Evolutionary conservation across 179 eudicot species (phyloP), one percentile per base, ranked within the genome.

Genomic region (Vitellaria paradoxa): DNA sequence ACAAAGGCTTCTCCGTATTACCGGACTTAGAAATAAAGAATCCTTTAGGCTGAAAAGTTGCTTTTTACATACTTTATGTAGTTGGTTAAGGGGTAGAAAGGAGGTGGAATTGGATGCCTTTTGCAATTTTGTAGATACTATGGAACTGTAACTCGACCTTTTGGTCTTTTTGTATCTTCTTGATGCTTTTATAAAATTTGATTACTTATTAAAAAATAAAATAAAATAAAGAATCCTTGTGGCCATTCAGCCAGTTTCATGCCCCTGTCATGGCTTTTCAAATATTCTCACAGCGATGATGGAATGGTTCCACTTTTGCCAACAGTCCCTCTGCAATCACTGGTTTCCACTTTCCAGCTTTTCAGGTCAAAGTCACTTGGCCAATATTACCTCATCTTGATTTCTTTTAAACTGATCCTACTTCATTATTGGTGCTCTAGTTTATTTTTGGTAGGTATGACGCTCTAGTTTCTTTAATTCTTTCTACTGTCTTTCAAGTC

Each of bases 271-370:
- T 50, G 42, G 26, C 62, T n/a, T 71, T 15, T 9, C 14, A 24
- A 71, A 30, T 30, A 53, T 26, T 71, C 74, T 53, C 24, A 23
- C 21, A 24, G 61, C 18, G 21, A 70, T 53, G 37, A 12, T 50
- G 61, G 12, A 17, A 18, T 53, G 68, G 18, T 59, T 59, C 21
- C 23, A 59, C 62, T 59, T 18, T 17, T 5, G 8, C 21, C 62
- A 59, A 18, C 62, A 20, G 30, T 68, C 55, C 72, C 55, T 68
- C 72, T 46, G 30, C 55, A 68, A 23, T 68, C 17, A 46, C 7
- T 68, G 72, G 26, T n/a, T n/a, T n/a, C n/a, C n/a, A n/a, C n/a
- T 68, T 68, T 68, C 24, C 30, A 68, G 26, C 45, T 20, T 68
- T 15, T 55, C 9, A 15, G 72, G 18, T n/a, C 3, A 30, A 8